These are phyloP conservation scores for Sungouiozyma intestinalis DNA, from an alignment of 805 yeast genomes.

Conservation along the genomic window DNA sequence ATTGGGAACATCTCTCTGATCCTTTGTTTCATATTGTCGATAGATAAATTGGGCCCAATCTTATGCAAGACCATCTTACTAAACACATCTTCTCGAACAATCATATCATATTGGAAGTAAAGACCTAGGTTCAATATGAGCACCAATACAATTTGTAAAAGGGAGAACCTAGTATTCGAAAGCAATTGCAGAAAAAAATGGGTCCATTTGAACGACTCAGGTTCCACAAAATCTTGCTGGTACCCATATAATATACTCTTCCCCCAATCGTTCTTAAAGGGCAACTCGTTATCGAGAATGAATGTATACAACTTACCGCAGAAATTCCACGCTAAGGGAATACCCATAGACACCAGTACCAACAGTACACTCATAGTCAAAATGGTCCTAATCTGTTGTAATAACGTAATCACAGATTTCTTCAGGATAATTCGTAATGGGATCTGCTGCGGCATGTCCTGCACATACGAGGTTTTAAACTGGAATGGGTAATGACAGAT, in stretches of 20 bases:
- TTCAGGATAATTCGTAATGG: conserved; percentile 43
- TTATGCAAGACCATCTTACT: conserved; percentile 43
- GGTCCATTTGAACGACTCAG: background rate
- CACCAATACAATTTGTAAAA: conserved; percentile 31
- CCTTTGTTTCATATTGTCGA: conserved; percentile 22
- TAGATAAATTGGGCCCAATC: conserved; percentile 39
- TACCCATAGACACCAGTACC: conserved; percentile 30
- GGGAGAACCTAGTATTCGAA: conserved; percentile 20
- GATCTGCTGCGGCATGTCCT: conserved; percentile 51
- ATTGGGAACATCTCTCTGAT: conserved; percentile 24
- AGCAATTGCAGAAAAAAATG: conserved; percentile 3
- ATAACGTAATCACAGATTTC: conserved; percentile 26
- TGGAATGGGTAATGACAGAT: conserved; percentile 71
- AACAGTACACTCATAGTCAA: conserved; percentile 29
- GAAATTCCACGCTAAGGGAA: conserved; percentile 51
- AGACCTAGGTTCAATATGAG: conserved; percentile 36
- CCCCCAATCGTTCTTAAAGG: conserved; percentile 26
- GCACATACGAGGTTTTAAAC: conserved; percentile 55
- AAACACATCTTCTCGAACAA: conserved; percentile 60
- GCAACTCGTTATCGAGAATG: conserved; percentile 44
- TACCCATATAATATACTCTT: conserved; percentile 23
- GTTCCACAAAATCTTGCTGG: conserved; percentile 3
- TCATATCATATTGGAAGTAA: conserved; percentile 59
- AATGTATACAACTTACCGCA: conserved; percentile 45
- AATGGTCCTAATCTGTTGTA: conserved; percentile 9